Evolutionary conservation across 2,329 filamentous ascomycete genomes (phyloP), one percentile per base, ranked within the genome.

Genomic region (Paecilomyces sp.): DNA sequence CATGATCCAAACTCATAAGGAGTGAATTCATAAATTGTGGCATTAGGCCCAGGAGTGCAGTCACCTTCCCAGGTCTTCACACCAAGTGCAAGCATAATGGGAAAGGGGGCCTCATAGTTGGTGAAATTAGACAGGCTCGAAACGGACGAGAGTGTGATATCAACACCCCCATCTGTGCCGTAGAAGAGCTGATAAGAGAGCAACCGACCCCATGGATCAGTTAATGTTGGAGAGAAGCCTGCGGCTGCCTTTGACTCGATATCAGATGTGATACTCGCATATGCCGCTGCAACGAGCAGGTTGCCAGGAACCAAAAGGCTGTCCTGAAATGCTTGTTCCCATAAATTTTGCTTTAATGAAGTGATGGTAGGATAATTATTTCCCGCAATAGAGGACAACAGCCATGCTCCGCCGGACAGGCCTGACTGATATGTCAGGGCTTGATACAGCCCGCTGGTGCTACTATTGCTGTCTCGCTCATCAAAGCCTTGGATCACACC

Each of bases 1-100:
- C 82, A 88, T 18, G 80, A 82, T 62, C 87, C 87, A 62, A 88
- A 83, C 70, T 89, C 87, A 72, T 80, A 88, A 1, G 87, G 85
- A 61, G 79, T 81, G 71, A 89, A 85, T 66, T 89, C 87, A 66
- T 83, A 89, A 25, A 85, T 80, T 55, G 85, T 85, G 13, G 83
- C 82, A 71, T 87, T 87, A 22, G 62, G 33, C 1, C 60, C 64
- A 3, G 73, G 75, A 1, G 56, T 28, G 64, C 79, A 81, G 60
- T 76, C 67, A 25, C 73, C 74, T 5, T 69, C 61, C 54, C 63
- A 69, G 34, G 67, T 72, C 55, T 74, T 72, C 18, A 74, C 24
- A 6, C 62, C 74, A 8, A 76, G 64, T 3, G 76, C 67, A 1
- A 77, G 79, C 47, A 81, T 77, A 59, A 81, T 76, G 4, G 79